Conservation (phyloP, 1,284 basidiomycete genomes). For the Agaricales sp. region DNA sequence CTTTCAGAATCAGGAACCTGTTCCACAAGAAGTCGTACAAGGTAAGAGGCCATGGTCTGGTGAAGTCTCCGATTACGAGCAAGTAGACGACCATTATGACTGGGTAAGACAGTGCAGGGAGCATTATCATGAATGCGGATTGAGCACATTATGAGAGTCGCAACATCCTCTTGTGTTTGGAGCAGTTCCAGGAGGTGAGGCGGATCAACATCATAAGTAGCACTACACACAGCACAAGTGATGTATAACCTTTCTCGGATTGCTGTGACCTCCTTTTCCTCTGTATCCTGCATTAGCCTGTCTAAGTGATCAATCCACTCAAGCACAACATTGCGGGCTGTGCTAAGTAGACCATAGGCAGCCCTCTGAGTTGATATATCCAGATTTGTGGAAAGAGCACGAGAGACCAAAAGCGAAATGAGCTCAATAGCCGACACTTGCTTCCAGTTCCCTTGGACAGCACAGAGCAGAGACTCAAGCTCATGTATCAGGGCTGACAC, state of each 20-base stretch:
- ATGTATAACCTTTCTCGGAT: background rate
- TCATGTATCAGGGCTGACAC: constrained; percentile 20
- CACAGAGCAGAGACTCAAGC: constrained; percentile 18
- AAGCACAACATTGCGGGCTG: constrained; percentile 20
- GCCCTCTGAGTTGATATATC: constrained; percentile 6
- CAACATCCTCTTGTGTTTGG: constrained; percentile 15
- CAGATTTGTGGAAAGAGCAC: constrained; percentile 21
- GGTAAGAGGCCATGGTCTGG: background rate
- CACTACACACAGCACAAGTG: constrained; percentile 26
- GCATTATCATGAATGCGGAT: constrained; percentile 20
- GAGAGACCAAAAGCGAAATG: constrained; percentile 22
- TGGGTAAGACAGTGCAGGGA: constrained; percentile 14
- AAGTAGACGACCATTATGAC: constrained; percentile 14
- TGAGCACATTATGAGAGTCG: constrained; percentile 23
- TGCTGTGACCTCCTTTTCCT: background rate
- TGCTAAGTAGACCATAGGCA: constrained; percentile 18
- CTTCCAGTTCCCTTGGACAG: constrained; percentile 31
- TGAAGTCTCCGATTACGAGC: constrained; percentile 13
- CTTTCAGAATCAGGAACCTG: background rate
- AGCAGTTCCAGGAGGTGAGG: constrained; percentile 14
- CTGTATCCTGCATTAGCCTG: background rate
- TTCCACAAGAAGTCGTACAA: background rate
- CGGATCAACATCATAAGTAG: constrained; percentile 27
- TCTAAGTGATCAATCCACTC: constrained; percentile 21
- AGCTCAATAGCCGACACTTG: constrained; percentile 25